Evolutionary conservation across 805 yeast species (phyloP).

Genomic region (Pichia heedii): DNA sequence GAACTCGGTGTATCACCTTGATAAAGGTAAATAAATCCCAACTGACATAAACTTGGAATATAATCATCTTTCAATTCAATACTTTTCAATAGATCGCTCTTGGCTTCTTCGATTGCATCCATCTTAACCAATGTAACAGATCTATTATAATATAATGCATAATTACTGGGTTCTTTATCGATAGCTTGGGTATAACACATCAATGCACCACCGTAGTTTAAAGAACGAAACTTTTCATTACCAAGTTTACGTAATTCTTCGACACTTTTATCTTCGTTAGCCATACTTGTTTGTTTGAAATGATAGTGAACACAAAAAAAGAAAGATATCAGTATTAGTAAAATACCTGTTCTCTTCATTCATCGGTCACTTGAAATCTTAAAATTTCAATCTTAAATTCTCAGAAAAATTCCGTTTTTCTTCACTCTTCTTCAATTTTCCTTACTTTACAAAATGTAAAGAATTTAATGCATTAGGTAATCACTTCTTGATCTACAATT

Average conservation of each 20-base stretch:
- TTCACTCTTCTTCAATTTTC: too few relatives aligned
- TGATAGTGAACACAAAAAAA: too few relatives aligned
- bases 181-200: constrained; percentile 31
- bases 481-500: too few relatives aligned
- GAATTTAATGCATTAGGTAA: too few relatives aligned
- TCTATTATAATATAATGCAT: constrained; percentile 30
- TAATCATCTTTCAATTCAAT: constrained; percentile 25
- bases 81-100: constrained; percentile 28
- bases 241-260: constrained; percentile 20
- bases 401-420: too few relatives aligned
- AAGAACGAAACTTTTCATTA: constrained; percentile 20
- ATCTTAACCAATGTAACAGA: constrained; percentile 32
- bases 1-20: constrained; percentile 31
- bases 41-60: constrained; percentile 32
- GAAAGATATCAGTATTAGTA: too few relatives aligned
- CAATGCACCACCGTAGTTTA: constrained; percentile 27
- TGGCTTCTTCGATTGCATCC: constrained; percentile 29
- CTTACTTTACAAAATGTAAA: too few relatives aligned
- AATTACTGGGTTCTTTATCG: constrained; percentile 24
- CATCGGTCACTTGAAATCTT: too few relatives aligned
- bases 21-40: constrained; percentile 29
- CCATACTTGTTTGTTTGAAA: too few relatives aligned
- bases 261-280: background rate
- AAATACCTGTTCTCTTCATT: too few relatives aligned
- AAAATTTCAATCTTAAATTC: too few relatives aligned